A percentile compares a stretch with the other conserved stretches of the same genome.
These are phyloP conservation scores for Colletotrichum sp. DNA, from an alignment of 2,329 filamentous ascomycete genomes.

Conservation along the genomic window DNA sequence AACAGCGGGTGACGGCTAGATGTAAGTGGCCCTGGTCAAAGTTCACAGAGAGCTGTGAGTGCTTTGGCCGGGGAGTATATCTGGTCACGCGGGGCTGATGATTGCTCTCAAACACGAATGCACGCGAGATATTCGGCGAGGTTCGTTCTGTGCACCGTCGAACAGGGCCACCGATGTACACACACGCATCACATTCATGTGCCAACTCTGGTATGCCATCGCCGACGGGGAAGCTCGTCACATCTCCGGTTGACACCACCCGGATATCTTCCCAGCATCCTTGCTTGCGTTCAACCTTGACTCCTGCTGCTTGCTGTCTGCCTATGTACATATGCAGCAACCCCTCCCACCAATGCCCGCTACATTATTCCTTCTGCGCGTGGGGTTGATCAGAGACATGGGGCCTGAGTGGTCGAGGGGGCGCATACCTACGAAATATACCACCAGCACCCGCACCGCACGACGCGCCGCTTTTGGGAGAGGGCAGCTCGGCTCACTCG, in stretches of 20 bases:
- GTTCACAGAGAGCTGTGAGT: neutral
- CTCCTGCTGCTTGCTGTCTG: neutral
- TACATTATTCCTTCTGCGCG: conserved; percentile 10
- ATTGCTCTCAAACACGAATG: neutral
- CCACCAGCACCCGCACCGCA: neutral
- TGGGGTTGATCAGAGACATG: conserved; percentile 18
- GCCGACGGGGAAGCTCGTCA: neutral
- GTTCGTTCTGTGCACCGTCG: neutral
- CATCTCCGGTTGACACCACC: neutral
- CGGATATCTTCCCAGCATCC: conserved; percentile 2
- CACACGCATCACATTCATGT: neutral
- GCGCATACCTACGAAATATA: neutral
- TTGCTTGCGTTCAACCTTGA: conserved; percentile 1
- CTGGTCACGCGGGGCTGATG: neutral
- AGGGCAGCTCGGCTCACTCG: neutral
- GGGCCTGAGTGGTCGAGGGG: neutral
- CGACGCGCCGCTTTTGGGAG: neutral
- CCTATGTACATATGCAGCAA: neutral
- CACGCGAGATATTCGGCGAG: neutral
- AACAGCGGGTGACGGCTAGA: neutral
- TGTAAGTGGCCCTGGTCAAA: neutral
- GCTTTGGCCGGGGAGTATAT: neutral
- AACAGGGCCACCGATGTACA: neutral
- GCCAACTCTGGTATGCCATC: neutral
- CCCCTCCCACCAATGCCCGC: neutral